Evolutionary conservation across 1,139 yeast species (phyloP), one percentile per base, ranked within the genome.

Genomic region (Taphrina confusa): DNA sequence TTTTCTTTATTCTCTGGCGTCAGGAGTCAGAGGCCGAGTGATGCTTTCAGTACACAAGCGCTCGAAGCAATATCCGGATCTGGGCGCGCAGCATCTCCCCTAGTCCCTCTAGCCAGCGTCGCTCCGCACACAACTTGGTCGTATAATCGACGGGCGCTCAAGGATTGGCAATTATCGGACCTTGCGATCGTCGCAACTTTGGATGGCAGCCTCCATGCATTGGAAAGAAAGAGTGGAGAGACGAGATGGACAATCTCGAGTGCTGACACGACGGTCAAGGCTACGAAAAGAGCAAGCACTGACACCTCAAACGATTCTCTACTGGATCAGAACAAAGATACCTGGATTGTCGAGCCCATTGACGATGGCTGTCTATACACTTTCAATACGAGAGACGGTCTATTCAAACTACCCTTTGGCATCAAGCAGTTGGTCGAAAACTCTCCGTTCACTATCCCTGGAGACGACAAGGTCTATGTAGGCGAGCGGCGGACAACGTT

Each of bases 331-430:
- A 33, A 25, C 16, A 50, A 51, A 33, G 64, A 78, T 40, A 76
- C 78, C 0, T 88, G 97, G 94, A 84, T 91, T 65, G 94, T 92
- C 0, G 98, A 92, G 68, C 98, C 98, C 0, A 81, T 80, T 66
- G 85, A 83, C 8, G 96, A 88, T 63, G 99, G 99, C 0, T 76
- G 84, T 0, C 76, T 92, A n/a, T 91, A 84, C 71, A 89, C 85
- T 70, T 91, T 91, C 73, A 84, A 89, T n/a, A 84, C 85, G 9
- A 81, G 80, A 44, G 77, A 74, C 39, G 97, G 97, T 0, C 74
- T 92, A 42, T 88, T 87, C 68, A 85, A 82, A 70, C 76, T 92
- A 5, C 97, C 97, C 0, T 81, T 94, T 0, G 80, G 90, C 18
- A 87, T 94, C 39, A 82, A 83, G 66, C 87, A 87, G 65, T 76